Percentiles rank a stretch among this genome's conserved stretches.
These are phyloP conservation scores for Suillus plorans DNA, from an alignment of 768 basidiomycete genomes.

Conservation along the genomic window DNA sequence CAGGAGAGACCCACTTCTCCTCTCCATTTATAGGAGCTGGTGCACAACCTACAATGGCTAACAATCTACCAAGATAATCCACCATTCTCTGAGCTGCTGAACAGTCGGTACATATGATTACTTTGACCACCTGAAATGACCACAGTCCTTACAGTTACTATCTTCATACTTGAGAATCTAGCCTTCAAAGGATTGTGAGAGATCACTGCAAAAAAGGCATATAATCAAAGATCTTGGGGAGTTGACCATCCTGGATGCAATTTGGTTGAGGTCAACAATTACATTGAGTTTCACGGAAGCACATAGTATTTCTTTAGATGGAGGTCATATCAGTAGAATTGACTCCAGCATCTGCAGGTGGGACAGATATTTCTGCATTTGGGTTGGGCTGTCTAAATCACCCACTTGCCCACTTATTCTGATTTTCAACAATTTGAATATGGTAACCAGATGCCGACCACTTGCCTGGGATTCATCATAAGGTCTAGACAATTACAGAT, in stretches of 20 bases:
- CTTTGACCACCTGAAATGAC: too few relatives aligned
- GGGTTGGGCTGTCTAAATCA: background rate
- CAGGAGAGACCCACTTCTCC: background rate
- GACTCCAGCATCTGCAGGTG: background rate
- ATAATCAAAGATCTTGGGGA: background rate
- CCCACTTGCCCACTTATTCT: background rate
- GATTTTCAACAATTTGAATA: background rate
- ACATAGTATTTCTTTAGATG: background rate
- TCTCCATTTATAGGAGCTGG: background rate
- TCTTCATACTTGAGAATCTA: background rate
- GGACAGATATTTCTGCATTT: background rate
- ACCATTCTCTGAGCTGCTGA: background rate
- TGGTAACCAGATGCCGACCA: background rate
- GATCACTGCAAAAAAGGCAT: background rate
- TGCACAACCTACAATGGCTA: background rate
- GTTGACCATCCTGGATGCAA: background rate
- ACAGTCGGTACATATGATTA: background rate
- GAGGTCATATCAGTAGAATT: background rate
- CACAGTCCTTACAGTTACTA: too few relatives aligned
- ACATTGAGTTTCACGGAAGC: background rate
- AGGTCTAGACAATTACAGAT: background rate
- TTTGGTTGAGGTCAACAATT: background rate
- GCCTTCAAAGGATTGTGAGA: background rate
- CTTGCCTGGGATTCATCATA: background rate
- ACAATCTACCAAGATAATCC: background rate